Conservation (phyloP, 2,329 filamentous ascomycete genomes). For the Penicillium sp. region DNA sequence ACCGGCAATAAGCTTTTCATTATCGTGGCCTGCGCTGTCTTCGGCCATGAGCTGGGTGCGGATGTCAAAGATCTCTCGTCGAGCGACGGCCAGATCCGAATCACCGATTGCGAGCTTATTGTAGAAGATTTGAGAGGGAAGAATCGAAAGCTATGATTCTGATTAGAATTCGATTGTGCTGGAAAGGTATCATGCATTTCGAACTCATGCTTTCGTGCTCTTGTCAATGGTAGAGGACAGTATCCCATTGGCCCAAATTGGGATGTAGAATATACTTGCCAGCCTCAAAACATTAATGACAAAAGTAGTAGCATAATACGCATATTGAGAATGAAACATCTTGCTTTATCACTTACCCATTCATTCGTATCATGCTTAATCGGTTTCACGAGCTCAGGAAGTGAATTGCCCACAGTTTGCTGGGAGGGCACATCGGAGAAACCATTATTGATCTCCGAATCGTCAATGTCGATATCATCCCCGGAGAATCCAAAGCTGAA, state of each 20-base stretch:
- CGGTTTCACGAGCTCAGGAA: conserved; percentile 36
- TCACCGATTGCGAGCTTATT: conserved; percentile 48
- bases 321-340: background rate
- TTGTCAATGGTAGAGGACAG: background rate
- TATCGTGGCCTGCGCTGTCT: conserved; percentile 41
- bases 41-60: conserved; percentile 63
- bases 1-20: conserved; percentile 46
- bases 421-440: conserved; percentile 11
- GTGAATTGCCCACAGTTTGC: conserved; percentile 12
- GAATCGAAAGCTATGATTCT: conserved; percentile 46
- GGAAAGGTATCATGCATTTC: background rate
- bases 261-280: background rate
- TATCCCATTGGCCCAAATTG: background rate
- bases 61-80: conserved; percentile 62
- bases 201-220: background rate
- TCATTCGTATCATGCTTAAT: conserved; percentile 46
- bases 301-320: background rate
- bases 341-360: conserved; percentile 42
- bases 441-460: conserved; percentile 27
- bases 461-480: conserved; percentile 56
- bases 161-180: conserved; percentile 3
- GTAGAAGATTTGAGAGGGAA: conserved; percentile 61
- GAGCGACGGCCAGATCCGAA: conserved; percentile 43
- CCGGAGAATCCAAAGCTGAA: conserved; percentile 59
- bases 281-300: background rate